Percentiles rank a stretch among this genome's conserved stretches.
Evolutionary conservation across 306 rosid genomes (phyloP).

Genomic region (Cucumis hystrix): DNA sequence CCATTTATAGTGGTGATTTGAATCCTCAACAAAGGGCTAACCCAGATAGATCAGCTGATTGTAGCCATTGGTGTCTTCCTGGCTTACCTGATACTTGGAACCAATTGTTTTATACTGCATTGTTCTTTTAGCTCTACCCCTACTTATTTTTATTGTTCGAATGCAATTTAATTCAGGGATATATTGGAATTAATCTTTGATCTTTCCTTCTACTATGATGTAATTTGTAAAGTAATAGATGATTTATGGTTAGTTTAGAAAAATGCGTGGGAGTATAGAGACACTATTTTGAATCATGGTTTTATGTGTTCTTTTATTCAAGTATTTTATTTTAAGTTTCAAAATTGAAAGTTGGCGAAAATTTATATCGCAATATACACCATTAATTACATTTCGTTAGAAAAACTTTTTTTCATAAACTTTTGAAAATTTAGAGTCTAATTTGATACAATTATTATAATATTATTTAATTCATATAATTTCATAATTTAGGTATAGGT

Average conservation of each 20-base stretch:
- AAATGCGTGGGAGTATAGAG: not conserved
- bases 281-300: not conserved
- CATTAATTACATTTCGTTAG: no score
- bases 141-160: not conserved
- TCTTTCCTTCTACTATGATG: not conserved
- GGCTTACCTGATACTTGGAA: conserved; percentile 96
- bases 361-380: no score
- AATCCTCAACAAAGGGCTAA: conserved; percentile 62
- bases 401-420: no score
- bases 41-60: conserved; percentile 62
- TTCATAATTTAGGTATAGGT: no score
- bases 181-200: not conserved
- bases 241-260: not conserved
- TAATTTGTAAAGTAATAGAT: not conserved
- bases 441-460: no score
- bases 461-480: no score
- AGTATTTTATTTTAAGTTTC: no score
- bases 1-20: conserved; percentile 77
- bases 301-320: not conserved
- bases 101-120: conserved; percentile 50
- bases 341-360: no score
- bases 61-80: conserved; percentile 99
- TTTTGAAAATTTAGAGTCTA: no score
- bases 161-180: not conserved
- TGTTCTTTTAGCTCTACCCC: conserved; percentile 25